Base-by-base conservation (phyloP, 306 rosid species). In the Adenanthera pavonina region DNA sequence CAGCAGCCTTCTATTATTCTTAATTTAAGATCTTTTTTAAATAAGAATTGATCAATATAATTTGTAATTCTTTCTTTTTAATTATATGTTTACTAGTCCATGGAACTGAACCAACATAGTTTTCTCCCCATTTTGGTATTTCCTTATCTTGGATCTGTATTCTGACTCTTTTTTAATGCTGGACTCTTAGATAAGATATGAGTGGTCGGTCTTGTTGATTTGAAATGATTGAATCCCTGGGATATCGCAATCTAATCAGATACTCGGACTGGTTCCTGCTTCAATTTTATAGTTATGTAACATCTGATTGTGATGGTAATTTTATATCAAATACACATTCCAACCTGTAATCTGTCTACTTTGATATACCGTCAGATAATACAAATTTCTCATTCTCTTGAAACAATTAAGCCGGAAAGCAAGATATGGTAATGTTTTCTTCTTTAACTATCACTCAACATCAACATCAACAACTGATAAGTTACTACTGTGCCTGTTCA, bases 101-200 rank as follows among this genome's bases (percentile, higher is more conserved):
- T 36, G 41, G 20, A 53, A 19, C 60, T 62, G 8, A 13, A 11
- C 16, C 12, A 62, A 64, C 41, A 5, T 35, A 14, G 0, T 20
- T 65, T 65, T 65, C 6, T 3, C 14, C 12, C 51, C 51, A 1
- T 41, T 8, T 44, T 67, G 15, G 17, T 17, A 40, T 65, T n/a
- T 67, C 49, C 38, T 25, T 8, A 19, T 67, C 16, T 52, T 75
- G 61, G 81, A 78, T 81, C 80, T 78, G 76, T 46, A n/a, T 61
- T 56, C 16, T 53, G 67, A 51, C 4, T 51, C 20, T 40, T 41
- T 3, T 1, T 36, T 2, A 8, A 71, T 16, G 34, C 6, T 14
- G 47, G 34, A 34, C 4, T 70, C 20, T 76, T 59, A 72, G 41
- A 72, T 38, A 30, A 71, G 17, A 59, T 68, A 19, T 60, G 16